phyloP scores from a whole-genome alignment of 2,329 filamentous ascomycete genomes.

The Lachnellula occidentalis region DNA sequence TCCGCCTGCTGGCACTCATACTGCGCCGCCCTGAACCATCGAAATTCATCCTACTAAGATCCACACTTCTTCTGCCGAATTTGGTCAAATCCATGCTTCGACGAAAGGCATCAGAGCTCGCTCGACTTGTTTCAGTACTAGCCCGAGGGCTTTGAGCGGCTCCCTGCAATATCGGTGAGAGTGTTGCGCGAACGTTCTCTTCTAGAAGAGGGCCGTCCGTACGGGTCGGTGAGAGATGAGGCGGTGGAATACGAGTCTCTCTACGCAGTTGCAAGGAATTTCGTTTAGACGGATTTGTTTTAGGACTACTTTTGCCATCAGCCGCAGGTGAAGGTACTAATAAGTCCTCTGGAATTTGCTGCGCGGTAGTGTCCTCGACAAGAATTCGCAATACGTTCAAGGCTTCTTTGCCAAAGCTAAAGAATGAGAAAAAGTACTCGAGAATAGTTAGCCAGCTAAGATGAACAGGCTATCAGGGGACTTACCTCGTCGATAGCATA shows the following conservation, averaged over 20 bases:
- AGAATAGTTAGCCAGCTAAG: conserved; percentile 1
- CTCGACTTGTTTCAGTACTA: conserved; percentile 47
- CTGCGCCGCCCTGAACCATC: conserved; percentile 50
- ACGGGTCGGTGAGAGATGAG: conserved; percentile 16
- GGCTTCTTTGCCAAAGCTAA: conserved; percentile 77
- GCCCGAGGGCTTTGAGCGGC: conserved; percentile 43
- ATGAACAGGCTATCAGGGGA: conserved; percentile 1
- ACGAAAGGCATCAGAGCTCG: conserved; percentile 50
- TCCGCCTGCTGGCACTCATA: conserved; percentile 54
- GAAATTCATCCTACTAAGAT: conserved; percentile 40
- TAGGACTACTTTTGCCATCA: conserved; percentile 20
- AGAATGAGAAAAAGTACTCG: conserved; percentile 95
- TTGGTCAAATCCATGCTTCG: conserved; percentile 44
- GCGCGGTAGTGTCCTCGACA: conserved; percentile 31
- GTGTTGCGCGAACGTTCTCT: conserved; percentile 56
- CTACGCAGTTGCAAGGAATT: conserved; percentile 18
- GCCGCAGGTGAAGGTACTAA: conserved; percentile 14
- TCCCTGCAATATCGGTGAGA: conserved; percentile 40
- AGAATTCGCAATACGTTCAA: conserved; percentile 61
- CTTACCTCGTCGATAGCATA: conserved; percentile 88
- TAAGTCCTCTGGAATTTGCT: conserved; percentile 29
- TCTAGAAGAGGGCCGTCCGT: conserved; percentile 34
- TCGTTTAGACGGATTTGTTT: conserved; percentile 20
- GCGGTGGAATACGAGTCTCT: conserved; percentile 11
- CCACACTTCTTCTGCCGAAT: conserved; percentile 42